These are phyloP conservation scores for Oryza rufipogon DNA, from an alignment of 176 grass and related monocot species.

Conservation along the genomic window DNA sequence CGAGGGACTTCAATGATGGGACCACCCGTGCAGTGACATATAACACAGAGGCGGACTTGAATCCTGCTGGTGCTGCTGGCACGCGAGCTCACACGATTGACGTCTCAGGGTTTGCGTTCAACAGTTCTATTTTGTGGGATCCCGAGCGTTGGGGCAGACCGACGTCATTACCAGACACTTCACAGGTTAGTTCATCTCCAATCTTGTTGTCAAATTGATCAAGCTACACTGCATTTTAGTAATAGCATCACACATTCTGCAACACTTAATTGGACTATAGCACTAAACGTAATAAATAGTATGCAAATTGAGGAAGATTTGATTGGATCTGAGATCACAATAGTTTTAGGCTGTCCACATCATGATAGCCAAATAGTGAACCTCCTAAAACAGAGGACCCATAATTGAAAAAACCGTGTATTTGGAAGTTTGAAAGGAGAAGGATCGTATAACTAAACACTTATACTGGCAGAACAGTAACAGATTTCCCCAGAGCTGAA, in stretches of 20 bases:
- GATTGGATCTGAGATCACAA: slow-evolving; percentile 3
- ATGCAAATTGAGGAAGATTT: slow-evolving; percentile 9
- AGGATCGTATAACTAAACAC: neutral
- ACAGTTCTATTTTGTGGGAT: slow-evolving; percentile 90
- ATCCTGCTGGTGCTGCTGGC: slow-evolving; percentile 45
- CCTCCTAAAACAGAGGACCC: neutral
- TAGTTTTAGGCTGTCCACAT: slow-evolving; percentile 11
- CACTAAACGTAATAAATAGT: neutral
- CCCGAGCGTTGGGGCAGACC: slow-evolving; percentile 87
- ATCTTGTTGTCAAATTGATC: neutral
- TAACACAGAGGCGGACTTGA: slow-evolving; percentile 44
- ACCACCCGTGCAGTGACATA: slow-evolving; percentile 58
- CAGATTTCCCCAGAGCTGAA: neutral
- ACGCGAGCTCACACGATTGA: slow-evolving; percentile 56
- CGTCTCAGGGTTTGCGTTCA: slow-evolving; percentile 76
- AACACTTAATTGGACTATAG: neutral
- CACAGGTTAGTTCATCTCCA: slow-evolving; percentile 60
- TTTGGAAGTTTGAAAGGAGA: neutral
- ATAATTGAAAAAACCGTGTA: neutral
- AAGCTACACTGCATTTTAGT: slow-evolving; percentile 27
- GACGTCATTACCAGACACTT: slow-evolving; percentile 79
- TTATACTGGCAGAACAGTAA: neutral
- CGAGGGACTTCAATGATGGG: slow-evolving; percentile 54
- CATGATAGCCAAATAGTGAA: slow-evolving; percentile 7
- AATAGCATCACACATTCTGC: neutral